Evolutionary conservation across 805 yeast genomes (phyloP).

Genomic region (Starmerella apis): DNA sequence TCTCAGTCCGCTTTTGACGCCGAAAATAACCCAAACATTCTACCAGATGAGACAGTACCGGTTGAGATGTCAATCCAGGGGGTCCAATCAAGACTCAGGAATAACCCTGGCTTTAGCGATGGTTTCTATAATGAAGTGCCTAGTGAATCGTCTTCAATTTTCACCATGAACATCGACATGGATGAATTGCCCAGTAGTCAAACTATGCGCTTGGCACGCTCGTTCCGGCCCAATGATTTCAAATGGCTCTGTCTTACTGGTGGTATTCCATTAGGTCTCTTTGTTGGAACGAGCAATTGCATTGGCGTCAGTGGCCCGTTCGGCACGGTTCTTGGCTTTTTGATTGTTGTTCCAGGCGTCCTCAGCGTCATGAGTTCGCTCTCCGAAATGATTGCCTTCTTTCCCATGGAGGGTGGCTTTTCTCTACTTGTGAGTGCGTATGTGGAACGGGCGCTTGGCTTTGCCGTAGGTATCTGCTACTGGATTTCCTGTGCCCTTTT

Average conservation of each 20-base stretch:
- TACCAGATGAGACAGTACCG: not conserved
- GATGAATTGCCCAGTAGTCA: not conserved
- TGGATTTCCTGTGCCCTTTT: slow-evolving; percentile 38
- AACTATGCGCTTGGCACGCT: slow-evolving; percentile 9
- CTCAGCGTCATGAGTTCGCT: slow-evolving; percentile 19
- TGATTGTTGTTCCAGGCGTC: slow-evolving; percentile 11
- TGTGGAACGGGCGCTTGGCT: slow-evolving; percentile 47
- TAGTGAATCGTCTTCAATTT: slow-evolving; percentile 22
- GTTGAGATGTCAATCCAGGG: not conserved
- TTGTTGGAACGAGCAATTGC: slow-evolving; percentile 12
- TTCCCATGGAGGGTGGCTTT: slow-evolving; percentile 54
- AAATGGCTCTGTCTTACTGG: slow-evolving; percentile 18
- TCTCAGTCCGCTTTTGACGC: not conserved
- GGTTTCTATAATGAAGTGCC: slow-evolving; percentile 5
- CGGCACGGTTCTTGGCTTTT: slow-evolving; percentile 16
- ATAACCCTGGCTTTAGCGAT: slow-evolving; percentile 1
- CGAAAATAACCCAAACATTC: not conserved
- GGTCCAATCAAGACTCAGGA: not conserved
- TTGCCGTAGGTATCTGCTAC: slow-evolving; percentile 43
- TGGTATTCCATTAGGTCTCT: slow-evolving; percentile 12
- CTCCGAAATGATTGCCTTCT: slow-evolving; percentile 44
- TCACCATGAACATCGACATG: slow-evolving; percentile 27
- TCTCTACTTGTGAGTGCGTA: slow-evolving; percentile 50
- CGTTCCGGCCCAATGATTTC: slow-evolving; percentile 14
- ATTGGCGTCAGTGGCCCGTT: slow-evolving; percentile 20